Base-by-base conservation (phyloP, 345 rosid species). In the Citrus cavaleriei region DNA sequence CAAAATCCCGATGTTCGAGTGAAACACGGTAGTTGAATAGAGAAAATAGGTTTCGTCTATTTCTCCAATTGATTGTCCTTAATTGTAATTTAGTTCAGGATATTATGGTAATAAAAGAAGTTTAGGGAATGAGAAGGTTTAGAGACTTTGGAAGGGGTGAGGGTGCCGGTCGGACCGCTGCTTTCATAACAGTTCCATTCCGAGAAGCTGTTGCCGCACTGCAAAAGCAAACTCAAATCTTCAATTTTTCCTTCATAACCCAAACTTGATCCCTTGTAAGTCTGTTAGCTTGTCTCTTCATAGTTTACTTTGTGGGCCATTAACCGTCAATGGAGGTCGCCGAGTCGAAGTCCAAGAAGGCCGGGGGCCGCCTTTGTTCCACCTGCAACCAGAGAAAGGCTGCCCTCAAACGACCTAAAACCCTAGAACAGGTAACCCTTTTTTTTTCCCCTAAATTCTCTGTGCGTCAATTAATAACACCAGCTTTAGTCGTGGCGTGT, bases 371-470 rank as follows among this genome's bases (percentile, higher is more conserved):
- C 46, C 84, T 85, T 34, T 95, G 96, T 77, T 86, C 88, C 81
- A 46, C 88, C 68, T 93, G 98, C 73, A 83, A 84, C 77, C 87
- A 83, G 68, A 86, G 88, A 77, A 88, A 87, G 38, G 86, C 96
- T 21, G 94, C 90, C 22, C 97, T 95, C 76, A 95, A 90, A 78
- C 83, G 98, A 84, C 98, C 98, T 63, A 93, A 92, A 91, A 93
- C 97, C 84, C 89, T 93, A 78, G 92, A 93, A 73, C 97, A 90
- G 88, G 99, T 95, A 81, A 46, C 51, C 71, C 71, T 35, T 34
- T 28, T 21, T 24, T n/a, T 37, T 16, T 19, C 32, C 27, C 6
- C 35, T 49, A 19, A 28, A 25, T 58, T 25, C 12, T 46, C 18
- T 54, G 5, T 19, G 2, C 7, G 22, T 54, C 58, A 54, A 54